Evolutionary conservation across 2,329 filamentous ascomycete species (phyloP).

Genomic region (Fusarium miscanthi): DNA sequence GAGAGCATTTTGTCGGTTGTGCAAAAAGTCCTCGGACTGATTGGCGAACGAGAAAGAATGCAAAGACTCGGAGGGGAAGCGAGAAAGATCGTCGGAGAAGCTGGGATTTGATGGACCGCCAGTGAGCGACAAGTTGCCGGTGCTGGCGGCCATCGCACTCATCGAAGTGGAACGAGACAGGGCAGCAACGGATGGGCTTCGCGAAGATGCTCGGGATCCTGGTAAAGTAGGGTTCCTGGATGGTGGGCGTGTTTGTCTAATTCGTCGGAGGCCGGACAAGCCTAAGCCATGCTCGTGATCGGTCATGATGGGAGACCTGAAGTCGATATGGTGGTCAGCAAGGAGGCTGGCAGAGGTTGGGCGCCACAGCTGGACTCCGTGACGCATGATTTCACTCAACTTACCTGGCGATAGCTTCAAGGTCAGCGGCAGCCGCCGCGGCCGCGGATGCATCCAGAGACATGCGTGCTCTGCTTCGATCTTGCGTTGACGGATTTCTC

Average conservation of each 20-base stretch:
- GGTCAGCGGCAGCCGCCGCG: slow-evolving; percentile 66
- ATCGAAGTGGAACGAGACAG: slow-evolving; percentile 78
- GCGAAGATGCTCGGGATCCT: slow-evolving; percentile 70
- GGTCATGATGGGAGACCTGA: slow-evolving; percentile 81
- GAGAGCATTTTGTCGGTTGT: slow-evolving; percentile 91
- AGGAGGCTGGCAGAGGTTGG: slow-evolving; percentile 22
- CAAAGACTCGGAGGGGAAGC: slow-evolving; percentile 94
- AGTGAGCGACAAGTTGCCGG: slow-evolving; percentile 64
- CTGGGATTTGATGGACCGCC: slow-evolving; percentile 77
- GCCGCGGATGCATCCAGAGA: slow-evolving; percentile 81
- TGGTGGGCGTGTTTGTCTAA: slow-evolving; percentile 82
- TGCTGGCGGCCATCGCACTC: slow-evolving; percentile 71
- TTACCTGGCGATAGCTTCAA: slow-evolving; percentile 80
- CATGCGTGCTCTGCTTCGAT: slow-evolving; percentile 74
- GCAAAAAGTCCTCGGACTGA: slow-evolving; percentile 90
- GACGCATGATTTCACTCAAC: slow-evolving; percentile 43
- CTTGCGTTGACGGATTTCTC: slow-evolving; percentile 57
- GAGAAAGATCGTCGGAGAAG: slow-evolving; percentile 87
- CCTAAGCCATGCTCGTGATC: slow-evolving; percentile 91
- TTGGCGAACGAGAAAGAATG: slow-evolving; percentile 99
- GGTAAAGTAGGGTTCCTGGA: slow-evolving; percentile 73
- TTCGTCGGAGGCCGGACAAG: slow-evolving; percentile 88
- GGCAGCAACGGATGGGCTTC: slow-evolving; percentile 66
- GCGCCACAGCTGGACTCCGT: slow-evolving; percentile 27
- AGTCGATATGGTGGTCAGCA: slow-evolving; percentile 46